Conservation (phyloP, 306 rosid genomes). For the Trifolium fragiferum region DNA sequence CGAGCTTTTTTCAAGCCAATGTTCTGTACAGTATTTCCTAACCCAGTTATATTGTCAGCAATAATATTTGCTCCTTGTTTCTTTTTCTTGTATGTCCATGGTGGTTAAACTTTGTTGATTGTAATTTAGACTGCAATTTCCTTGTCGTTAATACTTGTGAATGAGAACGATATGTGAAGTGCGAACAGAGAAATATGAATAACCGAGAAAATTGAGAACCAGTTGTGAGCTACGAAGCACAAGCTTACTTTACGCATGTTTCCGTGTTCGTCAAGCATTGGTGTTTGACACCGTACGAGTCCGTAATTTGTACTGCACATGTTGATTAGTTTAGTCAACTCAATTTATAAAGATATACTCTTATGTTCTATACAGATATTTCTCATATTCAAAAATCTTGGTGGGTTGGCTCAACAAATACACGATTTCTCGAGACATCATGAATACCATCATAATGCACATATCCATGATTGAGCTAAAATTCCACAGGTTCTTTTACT, state of each 20-base stretch:
- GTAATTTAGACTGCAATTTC: no score
- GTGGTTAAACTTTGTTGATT: background rate
- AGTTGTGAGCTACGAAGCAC: no score
- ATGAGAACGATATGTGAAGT: no score
- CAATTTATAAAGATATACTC: background rate
- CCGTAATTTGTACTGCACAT: no score
- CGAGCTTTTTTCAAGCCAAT: background rate
- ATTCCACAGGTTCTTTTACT: conserved; percentile 53
- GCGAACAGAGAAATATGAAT: no score
- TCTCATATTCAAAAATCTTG: background rate
- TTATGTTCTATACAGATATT: conserved; percentile 4
- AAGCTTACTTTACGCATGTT: no score
- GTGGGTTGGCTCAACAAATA: conserved; percentile 19
- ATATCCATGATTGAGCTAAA: conserved; percentile 13
- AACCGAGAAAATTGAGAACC: no score
- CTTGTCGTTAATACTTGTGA: no score
- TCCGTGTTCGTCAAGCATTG: no score
- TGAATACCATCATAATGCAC: conserved; percentile 15
- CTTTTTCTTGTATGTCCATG: background rate
- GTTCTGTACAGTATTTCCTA: background rate
- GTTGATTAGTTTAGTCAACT: background rate
- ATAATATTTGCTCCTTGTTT: background rate
- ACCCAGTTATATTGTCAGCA: background rate
- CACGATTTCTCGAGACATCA: conserved; percentile 31
- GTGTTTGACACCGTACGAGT: no score